Evolutionary conservation across 2,329 filamentous ascomycete species (phyloP), one percentile per base, ranked within the genome.

Genomic region (Fusarium pseudograminearum): DNA sequence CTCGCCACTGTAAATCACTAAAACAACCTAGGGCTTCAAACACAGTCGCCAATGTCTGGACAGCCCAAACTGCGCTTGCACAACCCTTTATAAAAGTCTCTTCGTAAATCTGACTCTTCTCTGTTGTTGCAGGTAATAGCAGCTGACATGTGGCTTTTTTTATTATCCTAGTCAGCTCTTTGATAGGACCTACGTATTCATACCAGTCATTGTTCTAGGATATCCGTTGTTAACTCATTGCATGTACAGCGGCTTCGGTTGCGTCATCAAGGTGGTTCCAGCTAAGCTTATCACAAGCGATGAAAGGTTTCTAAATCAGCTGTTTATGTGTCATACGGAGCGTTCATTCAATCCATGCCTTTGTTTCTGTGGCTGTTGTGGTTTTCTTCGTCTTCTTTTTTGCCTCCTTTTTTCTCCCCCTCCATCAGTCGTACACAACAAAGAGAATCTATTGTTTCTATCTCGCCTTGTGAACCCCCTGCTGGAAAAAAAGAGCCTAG

Each of bases 391-490:
- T 14, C 16, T 26, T 57, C 16, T 10, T 26, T 8, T n/a, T 26
- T 44, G 15, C 41, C 28, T 44, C 16, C 12, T 44, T 28, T n/a
- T 16, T 14, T n/a, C 18, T 28, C 52, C 58, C 59, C n/a, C 36
- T 40, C 20, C 36, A 22, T 22, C 36, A 8, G 20, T 14, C n/a
- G 36, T 22, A 40, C n/a, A 40, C 11, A 15, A 55, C 30, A 61
- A 36, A 34, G 45, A 46, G 65, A 61, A 55, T 57, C 55, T 44
- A 65, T 59, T 66, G 48, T 68, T 61, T 52, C 9, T 10, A 47
- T 57, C 34, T 59, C 46, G 24, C 26, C 47, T 51, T 50, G 22
- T 38, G 22, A 8, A 16, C 30, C 31, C 41, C 42, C 24, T 34
- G 22, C 24, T 36, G 7, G 9, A 46, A 18, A 30, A 36, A 36